A percentile compares a stretch with the other conserved stretches of the same genome.
Evolutionary conservation across 75 land plant species (phyloP).

Genomic region (Cryptomeria japonica): DNA sequence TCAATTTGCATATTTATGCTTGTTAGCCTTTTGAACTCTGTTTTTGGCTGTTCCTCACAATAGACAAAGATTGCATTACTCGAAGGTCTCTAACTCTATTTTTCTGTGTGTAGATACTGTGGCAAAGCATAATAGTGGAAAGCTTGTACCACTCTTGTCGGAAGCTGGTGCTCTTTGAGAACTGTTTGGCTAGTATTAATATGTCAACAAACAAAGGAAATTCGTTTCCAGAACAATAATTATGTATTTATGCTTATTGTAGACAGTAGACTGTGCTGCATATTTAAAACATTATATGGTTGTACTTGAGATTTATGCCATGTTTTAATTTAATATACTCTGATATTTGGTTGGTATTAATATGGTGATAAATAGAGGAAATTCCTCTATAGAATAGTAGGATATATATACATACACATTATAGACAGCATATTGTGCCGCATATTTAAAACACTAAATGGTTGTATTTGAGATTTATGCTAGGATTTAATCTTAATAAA

Average conservation of each 20-base stretch:
- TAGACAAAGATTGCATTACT: background rate
- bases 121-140: slow-evolving; percentile 54
- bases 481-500: no score
- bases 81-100: background rate
- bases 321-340: background rate
- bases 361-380: no score
- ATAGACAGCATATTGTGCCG: background rate
- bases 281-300: background rate
- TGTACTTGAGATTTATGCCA: background rate
- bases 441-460: background rate
- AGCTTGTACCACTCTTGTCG: slow-evolving; percentile 74
- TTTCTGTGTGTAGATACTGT: slow-evolving; percentile 40
- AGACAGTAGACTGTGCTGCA: background rate
- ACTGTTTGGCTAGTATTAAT: background rate
- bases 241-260: background rate
- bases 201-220: background rate
- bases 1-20: background rate
- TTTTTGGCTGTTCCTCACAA: background rate
- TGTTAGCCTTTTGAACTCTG: background rate
- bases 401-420: background rate
- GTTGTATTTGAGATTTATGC: background rate
- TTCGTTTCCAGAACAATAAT: background rate
- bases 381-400: no score
- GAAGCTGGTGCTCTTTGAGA: slow-evolving; percentile 65
- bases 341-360: background rate